These are phyloP conservation scores for Blastocladiella britannica DNA, from an alignment of 192 early-diverging fungal species.

Conservation along the genomic window DNA sequence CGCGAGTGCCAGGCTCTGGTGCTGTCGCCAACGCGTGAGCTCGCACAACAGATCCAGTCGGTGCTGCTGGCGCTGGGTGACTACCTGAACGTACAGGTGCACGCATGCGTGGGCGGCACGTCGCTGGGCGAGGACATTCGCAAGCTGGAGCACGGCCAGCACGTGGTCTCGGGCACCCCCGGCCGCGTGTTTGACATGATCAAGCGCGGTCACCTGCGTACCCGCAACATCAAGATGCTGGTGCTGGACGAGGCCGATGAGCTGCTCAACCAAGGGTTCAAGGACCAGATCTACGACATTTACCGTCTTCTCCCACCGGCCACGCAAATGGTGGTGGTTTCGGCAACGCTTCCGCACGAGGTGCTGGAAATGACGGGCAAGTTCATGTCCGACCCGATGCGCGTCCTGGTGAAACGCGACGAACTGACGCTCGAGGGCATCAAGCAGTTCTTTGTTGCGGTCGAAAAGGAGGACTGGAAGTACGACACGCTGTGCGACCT, in stretches of 20 bases:
- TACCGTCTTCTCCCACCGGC: constrained; percentile 77
- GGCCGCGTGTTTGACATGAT: constrained; percentile 97
- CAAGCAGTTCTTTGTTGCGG: constrained; percentile 96
- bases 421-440: constrained; percentile 97
- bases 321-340: constrained; percentile 81
- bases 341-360: constrained; percentile 82
- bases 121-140: constrained; percentile 78
- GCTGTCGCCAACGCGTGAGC: constrained; percentile 84
- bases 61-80: constrained; percentile 83
- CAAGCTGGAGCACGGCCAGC: constrained; percentile 75
- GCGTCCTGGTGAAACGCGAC: constrained; percentile 94
- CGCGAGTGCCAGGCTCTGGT: constrained; percentile 86
- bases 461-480: constrained; percentile 96
- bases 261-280: constrained; percentile 81
- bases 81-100: constrained; percentile 93
- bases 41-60: constrained; percentile 84
- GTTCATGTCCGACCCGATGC: constrained; percentile 91
- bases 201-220: constrained; percentile 56
- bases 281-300: constrained; percentile 90
- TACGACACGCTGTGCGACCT: constrained; percentile 94
- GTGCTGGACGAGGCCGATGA: constrained; percentile 96
- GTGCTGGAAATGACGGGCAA: constrained; percentile 90
- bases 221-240: constrained; percentile 79
- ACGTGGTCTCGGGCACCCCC: constrained; percentile 87
- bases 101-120: constrained; percentile 88